Evolutionary conservation across 306 rosid genomes (phyloP).

Genomic region (Cucurbita argyrosperma): DNA sequence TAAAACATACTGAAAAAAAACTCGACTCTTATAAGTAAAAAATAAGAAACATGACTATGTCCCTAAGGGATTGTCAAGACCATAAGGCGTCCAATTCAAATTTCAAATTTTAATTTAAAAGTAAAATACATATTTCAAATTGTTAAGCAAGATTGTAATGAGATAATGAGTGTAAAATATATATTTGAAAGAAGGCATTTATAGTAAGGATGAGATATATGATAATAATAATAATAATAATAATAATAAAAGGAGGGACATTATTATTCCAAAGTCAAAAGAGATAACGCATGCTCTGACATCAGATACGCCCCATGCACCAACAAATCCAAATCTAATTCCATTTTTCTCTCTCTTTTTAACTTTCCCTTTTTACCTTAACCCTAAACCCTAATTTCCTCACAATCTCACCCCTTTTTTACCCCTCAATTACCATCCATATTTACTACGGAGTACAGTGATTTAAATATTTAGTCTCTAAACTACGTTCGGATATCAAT

Average conservation of each 20-base stretch:
- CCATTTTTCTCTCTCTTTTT: background rate
- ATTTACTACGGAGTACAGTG: too few relatives aligned
- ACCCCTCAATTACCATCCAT: too few relatives aligned
- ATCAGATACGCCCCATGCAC: constrained; percentile 5
- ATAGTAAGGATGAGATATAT: background rate
- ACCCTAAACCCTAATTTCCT: background rate
- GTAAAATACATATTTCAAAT: too few relatives aligned
- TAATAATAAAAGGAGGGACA: background rate
- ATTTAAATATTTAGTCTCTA: too few relatives aligned
- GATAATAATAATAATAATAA: background rate
- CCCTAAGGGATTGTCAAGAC: too few relatives aligned
- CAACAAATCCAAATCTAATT: background rate
- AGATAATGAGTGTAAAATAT: background rate
- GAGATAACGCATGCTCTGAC: constrained; percentile 11
- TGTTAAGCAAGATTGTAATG: background rate
- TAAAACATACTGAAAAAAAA: too few relatives aligned
- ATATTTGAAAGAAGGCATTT: background rate
- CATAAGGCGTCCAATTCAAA: too few relatives aligned
- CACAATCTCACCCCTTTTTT: too few relatives aligned
- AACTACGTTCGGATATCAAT: too few relatives aligned
- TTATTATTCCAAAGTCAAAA: background rate
- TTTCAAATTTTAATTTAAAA: too few relatives aligned
- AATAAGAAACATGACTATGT: too few relatives aligned
- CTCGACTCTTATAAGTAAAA: too few relatives aligned
- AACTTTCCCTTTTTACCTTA: background rate